Evolutionary conservation across 176 grass and related monocot genomes (phyloP), one percentile per base, ranked within the genome.

Genomic region (Hsuehochloa calcarea): DNA sequence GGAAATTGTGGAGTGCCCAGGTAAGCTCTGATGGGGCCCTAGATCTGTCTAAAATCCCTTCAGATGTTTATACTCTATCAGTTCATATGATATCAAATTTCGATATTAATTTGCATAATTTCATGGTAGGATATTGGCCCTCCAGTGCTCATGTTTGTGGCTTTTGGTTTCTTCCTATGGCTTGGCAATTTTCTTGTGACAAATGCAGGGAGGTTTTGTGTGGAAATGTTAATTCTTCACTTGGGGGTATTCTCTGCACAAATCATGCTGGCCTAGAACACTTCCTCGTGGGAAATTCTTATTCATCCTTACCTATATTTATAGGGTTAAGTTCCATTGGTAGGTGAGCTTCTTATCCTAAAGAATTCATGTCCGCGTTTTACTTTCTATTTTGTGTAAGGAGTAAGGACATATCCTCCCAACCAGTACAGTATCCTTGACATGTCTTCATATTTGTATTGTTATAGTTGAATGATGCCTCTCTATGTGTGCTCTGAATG

Each of bases 261-360:
- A 88, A 80, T 85, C 95, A 97, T 93, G 83, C 79, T 86, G 77
- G 58, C 22, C 50, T 97, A 51, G 79, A 95, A 78, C 49, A 83
- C 77, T 97, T 87, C 27, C 89, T 91, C 10, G 83, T 8, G 16
- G 29, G 68, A 65, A 85, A 47, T 82, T 91, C 85, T 52, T 70
- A 54, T 85, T 82, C 75, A 40, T 88, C 75, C 69, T 84, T 82
- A 72, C 95, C 87, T 79, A 87, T 97, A 85, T 97, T 97, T 90
- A 75, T 93, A 80, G 95, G 95, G 63, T 83, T 97, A 86, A 97
- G 89, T 92, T 97, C 95, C 47, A 97, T 95, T 65, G 93, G 93
- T 74, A 97, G 93, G 95, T 95, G 90, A 51, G 68, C 72, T 92
- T 70, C 34, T 85, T 85, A 61, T 68, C 68, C 2, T 60, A 26